Conservation (phyloP, 2,329 filamentous ascomycete species). For the Trichoderma sp. region DNA sequence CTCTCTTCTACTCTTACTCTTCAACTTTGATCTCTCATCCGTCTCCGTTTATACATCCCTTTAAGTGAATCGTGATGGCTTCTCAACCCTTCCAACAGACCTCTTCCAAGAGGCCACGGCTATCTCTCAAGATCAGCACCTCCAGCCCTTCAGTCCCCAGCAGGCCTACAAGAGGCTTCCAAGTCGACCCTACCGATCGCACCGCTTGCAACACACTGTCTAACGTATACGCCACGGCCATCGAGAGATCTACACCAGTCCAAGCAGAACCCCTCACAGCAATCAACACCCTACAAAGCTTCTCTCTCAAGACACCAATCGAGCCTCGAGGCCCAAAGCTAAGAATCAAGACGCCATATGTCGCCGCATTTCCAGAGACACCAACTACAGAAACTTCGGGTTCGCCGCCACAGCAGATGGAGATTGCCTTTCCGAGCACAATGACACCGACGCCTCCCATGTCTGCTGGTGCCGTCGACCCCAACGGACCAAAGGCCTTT, state of each 20-base stretch:
- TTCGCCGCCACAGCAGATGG: constrained; percentile 48
- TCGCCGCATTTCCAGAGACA: constrained; percentile 53
- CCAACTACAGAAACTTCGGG: constrained; percentile 53
- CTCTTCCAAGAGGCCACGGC: constrained; percentile 52
- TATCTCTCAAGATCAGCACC: constrained; percentile 58
- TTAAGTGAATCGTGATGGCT: constrained; percentile 36
- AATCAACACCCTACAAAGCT: constrained; percentile 45
- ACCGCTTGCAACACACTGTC: constrained; percentile 67
- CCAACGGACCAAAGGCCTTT: constrained; percentile 50
- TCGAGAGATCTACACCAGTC: constrained; percentile 57
- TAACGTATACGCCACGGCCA: constrained; percentile 64
- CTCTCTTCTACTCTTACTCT: neutral
- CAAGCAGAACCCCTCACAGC: constrained; percentile 51
- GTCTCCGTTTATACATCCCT: neutral
- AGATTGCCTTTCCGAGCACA: constrained; percentile 53
- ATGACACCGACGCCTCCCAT: constrained; percentile 63
- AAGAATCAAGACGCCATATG: constrained; percentile 46
- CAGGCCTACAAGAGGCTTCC: constrained; percentile 37
- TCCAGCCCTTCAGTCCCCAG: constrained; percentile 31
- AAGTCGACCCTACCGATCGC: constrained; percentile 57
- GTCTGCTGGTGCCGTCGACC: constrained; percentile 54
- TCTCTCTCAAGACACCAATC: constrained; percentile 34
- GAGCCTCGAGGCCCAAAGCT: constrained; percentile 35
- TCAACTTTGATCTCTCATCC: neutral
- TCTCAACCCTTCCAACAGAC: constrained; percentile 27